These are phyloP conservation scores for Suillus weaverae DNA, from an alignment of 768 basidiomycete species.

Conservation along the genomic window DNA sequence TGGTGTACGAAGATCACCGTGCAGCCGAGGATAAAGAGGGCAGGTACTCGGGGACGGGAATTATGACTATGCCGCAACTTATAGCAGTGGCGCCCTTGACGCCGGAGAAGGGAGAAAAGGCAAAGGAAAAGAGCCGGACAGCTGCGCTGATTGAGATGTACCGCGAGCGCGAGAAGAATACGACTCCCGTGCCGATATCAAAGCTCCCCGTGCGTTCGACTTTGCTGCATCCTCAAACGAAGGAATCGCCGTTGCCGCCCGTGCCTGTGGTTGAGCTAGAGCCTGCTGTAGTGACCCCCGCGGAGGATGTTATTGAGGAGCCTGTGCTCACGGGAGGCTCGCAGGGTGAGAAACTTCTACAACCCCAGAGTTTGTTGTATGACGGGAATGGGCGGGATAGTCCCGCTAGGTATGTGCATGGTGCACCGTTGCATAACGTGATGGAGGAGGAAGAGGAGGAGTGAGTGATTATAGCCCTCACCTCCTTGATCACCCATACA, in stretches of 20 bases:
- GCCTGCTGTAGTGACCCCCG: slow-evolving; percentile 17
- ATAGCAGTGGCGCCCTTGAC: slow-evolving; percentile 13
- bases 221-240: slow-evolving; percentile 10
- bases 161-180: slow-evolving; percentile 62
- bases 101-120: slow-evolving; percentile 21
- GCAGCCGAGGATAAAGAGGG: slow-evolving; percentile 24
- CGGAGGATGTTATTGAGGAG: slow-evolving; percentile 29
- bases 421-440: slow-evolving; percentile 84
- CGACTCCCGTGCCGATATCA: slow-evolving; percentile 25
- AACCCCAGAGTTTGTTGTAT: slow-evolving; percentile 35
- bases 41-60: slow-evolving; percentile 28
- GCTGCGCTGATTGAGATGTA: slow-evolving; percentile 86
- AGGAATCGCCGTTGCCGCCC: slow-evolving; percentile 12
- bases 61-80: slow-evolving; percentile 27
- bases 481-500: neutral
- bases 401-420: slow-evolving; percentile 76
- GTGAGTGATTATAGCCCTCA: neutral
- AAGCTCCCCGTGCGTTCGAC: slow-evolving; percentile 36
- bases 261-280: slow-evolving; percentile 3
- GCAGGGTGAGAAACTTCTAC: slow-evolving; percentile 19
- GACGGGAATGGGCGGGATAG: slow-evolving; percentile 59
- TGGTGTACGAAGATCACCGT: slow-evolving; percentile 20
- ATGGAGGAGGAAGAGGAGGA: slow-evolving; percentile 81
- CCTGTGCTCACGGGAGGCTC: slow-evolving; percentile 8
- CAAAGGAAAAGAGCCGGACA: slow-evolving; percentile 54